Percentiles rank a stretch among this genome's conserved stretches.
Conservation (phyloP, 2,329 filamentous ascomycete genomes). For the Mycosphaerella sp. region DNA sequence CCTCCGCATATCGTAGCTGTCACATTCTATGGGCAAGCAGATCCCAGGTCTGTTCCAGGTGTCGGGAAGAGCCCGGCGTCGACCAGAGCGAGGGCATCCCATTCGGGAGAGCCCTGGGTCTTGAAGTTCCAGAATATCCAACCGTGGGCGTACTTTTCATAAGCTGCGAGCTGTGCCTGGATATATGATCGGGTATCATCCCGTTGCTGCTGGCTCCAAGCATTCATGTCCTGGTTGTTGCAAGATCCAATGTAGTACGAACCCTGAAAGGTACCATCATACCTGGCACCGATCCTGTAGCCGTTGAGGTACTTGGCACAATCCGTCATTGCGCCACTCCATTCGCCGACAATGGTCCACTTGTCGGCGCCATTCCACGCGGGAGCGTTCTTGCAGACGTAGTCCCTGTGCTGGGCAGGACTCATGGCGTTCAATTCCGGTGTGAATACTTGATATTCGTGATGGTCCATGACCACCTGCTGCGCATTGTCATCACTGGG, state of each 20-base stretch:
- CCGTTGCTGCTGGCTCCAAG: constrained; percentile 43
- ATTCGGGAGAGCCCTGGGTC: constrained; percentile 47
- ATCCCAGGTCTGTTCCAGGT: constrained; percentile 32
- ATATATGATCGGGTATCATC: constrained; percentile 47
- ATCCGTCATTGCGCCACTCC: constrained; percentile 61
- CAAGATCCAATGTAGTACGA: constrained; percentile 50
- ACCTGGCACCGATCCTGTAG: constrained; percentile 53
- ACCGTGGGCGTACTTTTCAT: constrained; percentile 46
- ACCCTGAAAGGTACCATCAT: constrained; percentile 50
- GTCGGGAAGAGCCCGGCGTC: constrained; percentile 49
- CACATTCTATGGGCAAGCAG: constrained; percentile 26
- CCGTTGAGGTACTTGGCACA: constrained; percentile 49
- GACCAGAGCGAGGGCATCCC: constrained; percentile 47
- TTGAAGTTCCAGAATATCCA: constrained; percentile 58
- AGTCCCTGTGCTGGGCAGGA: constrained; percentile 48
- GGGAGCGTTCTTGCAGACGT: constrained; percentile 50
- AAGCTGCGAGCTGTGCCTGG: constrained; percentile 50
- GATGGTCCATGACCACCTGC: constrained; percentile 58
- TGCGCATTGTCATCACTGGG: constrained; percentile 45
- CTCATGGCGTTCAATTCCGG: constrained; percentile 45
- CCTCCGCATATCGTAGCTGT: not conserved
- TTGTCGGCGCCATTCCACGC: constrained; percentile 52
- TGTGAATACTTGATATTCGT: constrained; percentile 62
- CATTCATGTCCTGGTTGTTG: constrained; percentile 42
- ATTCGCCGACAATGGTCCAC: constrained; percentile 63